Evolutionary conservation across 1,284 basidiomycete species (phyloP), one percentile per base, ranked within the genome.

Genomic region (Coniferiporia sulphurascens): DNA sequence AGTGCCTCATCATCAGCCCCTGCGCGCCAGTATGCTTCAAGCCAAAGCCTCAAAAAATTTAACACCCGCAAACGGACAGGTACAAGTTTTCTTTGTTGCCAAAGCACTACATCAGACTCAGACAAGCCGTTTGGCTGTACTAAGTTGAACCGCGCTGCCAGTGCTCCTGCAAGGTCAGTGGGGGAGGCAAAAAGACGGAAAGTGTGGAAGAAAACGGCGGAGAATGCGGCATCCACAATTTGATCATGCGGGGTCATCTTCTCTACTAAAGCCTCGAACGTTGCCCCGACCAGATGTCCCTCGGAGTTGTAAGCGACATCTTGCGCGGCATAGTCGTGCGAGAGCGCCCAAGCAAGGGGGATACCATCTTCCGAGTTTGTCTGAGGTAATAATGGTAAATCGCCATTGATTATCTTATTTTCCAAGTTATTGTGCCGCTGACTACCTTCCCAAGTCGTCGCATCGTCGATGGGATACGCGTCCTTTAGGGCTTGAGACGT

Each of bases 241-340:
- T 87, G 87, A 68, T 95, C 93, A 69, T 96, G 92, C 1, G 95
- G 92, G n/a, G 95, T 96, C 87, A 99, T 90, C 75, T 92, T 93
- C 74, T 96, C 95, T 8, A 98, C 87, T 46, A 99, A 78, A 1
- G 89, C 95, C 13, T 82, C 80, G 58, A 99, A 76, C 1, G 94
- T 95, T 1, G 94, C 97, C 27, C 95, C 95, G 7, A 95, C 89
- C 19, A 99, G 83, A 62, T 86, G 83, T 1, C 94, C 94, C 15
- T 98, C 95, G 49, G 81, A 81, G 71, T 96, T 97, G 77, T 92
- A 95, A 1, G 90, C 84, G 53, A 97, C 89, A 67, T 98, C 95
- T 48, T 89, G 84, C 1, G 84, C 74, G 15, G 86, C 77, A 69
- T 91, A 87, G 65, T 93, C 89, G 67, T 87, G 84, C 50, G 81